Evolutionary conservation across 2,329 filamentous ascomycete species (phyloP), one percentile per base, ranked within the genome.

Genomic region (Cladosporium sp.): DNA sequence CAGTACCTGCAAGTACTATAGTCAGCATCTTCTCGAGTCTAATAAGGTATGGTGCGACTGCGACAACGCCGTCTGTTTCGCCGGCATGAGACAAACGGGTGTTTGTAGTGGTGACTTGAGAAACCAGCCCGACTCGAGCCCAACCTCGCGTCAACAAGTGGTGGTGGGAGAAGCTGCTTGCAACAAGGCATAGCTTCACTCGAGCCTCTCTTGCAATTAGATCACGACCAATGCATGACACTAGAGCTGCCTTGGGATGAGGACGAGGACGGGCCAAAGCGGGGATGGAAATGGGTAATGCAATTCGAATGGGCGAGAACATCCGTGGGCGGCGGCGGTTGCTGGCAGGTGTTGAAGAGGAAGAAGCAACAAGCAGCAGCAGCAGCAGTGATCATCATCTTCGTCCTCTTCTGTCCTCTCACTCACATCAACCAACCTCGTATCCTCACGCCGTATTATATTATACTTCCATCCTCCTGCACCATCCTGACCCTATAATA

Each of bases 1-100:
- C n/a, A 46, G n/a, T 21, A 46, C n/a, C 40, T 3, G 7, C n/a
- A 46, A 23, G n/a, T 8, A 46, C n/a, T 11, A 35, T 12, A 11
- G 31, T 33, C 5, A 44, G 40, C 40, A 21, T n/a, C 3, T 12
- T 21, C 3, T n/a, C 52, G 18, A 11, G 16, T 10, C 26, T 55
- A 26, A 26, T 55, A 26, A 26, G 23, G 23, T 26, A 21, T 55
- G 28, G 52, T 33, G 28, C 52, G 52, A 55, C 52, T 29, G 31
- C 28, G 52, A 55, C 28, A 55, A 29, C 28, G 52, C 28, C 52
- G 29, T 55, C 31, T 55, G 52, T 55, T 55, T 33, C 52, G 52
- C 16, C 52, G 4, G 28, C 2, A n/a, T 55, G 52, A 55, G 52
- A 55, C 52, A 55, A 18, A 55, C 28, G 52, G 28, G 18, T 55